phyloP scores from a whole-genome alignment of 1,284 basidiomycete species.

The Takashimella tepidaria region DNA sequence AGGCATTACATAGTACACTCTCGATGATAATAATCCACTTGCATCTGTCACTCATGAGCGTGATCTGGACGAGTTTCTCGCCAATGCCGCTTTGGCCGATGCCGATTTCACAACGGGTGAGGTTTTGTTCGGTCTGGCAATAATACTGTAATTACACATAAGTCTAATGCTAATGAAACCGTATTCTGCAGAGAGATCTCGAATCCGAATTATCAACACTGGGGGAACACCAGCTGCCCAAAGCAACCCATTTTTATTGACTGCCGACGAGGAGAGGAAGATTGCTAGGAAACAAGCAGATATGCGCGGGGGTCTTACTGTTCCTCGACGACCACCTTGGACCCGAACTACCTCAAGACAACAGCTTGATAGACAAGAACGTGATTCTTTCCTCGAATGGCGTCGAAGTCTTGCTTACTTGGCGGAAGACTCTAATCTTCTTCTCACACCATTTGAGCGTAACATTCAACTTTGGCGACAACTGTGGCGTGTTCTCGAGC shows the following conservation, averaged over 20 bases:
- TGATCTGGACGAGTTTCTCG: slow-evolving; percentile 94
- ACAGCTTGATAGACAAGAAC: slow-evolving; percentile 80
- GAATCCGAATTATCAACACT: slow-evolving; percentile 81
- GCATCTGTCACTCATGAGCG: slow-evolving; percentile 93
- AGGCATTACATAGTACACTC: slow-evolving; percentile 73
- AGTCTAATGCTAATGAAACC: background rate
- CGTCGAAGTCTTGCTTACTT: slow-evolving; percentile 78
- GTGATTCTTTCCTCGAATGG: slow-evolving; percentile 85
- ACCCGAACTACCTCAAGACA: slow-evolving; percentile 67
- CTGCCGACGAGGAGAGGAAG: slow-evolving; percentile 73
- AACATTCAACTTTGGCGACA: slow-evolving; percentile 97
- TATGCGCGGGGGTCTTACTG: slow-evolving; percentile 66
- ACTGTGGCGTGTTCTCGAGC: slow-evolving; percentile 88
- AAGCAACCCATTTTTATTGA: slow-evolving; percentile 84
- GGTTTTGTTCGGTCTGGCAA: slow-evolving; percentile 25
- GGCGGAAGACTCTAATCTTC: slow-evolving; percentile 54
- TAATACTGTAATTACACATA: too few species aligned
- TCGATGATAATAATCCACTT: slow-evolving; percentile 69
- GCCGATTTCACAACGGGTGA: slow-evolving; percentile 94
- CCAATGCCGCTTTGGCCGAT: slow-evolving; percentile 88
- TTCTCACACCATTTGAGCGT: slow-evolving; percentile 90
- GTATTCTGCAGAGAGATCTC: slow-evolving; percentile 66
- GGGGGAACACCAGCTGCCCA: slow-evolving; percentile 49
- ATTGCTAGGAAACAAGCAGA: slow-evolving; percentile 66
- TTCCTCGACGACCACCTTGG: slow-evolving; percentile 76